Conservation (phyloP, 352 stramenopile genomes). For the Phytophthora brassicae region DNA sequence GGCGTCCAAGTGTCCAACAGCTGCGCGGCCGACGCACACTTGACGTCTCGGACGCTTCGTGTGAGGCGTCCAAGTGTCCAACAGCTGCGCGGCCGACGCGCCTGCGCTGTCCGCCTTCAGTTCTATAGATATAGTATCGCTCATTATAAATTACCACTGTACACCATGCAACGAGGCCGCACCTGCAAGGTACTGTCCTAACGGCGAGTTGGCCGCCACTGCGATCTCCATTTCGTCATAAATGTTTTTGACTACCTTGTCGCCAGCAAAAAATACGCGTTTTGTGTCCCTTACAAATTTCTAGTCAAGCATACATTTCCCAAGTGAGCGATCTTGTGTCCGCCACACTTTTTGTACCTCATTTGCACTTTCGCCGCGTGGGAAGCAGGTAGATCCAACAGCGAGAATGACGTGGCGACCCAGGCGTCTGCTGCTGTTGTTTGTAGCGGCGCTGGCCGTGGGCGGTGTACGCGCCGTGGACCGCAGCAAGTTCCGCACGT, state of each 20-base stretch:
- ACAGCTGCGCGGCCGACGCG: conserved; percentile 12
- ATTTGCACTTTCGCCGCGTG: conserved; percentile 21
- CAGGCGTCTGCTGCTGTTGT: conserved; percentile 17
- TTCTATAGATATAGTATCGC: conserved; percentile 2
- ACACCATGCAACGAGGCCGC: not conserved
- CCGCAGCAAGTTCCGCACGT: conserved; percentile 98
- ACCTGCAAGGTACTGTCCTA: conserved; percentile 68
- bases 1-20: too few relatives aligned
- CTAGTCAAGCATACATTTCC: not conserved
- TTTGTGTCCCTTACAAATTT: not conserved
- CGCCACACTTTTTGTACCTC: not conserved
- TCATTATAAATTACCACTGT: not conserved
- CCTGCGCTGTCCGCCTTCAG: conserved; percentile 15
- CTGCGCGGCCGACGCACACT: too few relatives aligned
- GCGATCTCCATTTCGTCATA: conserved; percentile 47
- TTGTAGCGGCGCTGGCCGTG: not conserved
- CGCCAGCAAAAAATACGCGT: not conserved
- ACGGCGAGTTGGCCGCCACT: conserved; percentile 40
- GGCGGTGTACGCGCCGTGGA: conserved; percentile 84
- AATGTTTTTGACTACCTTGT: not conserved
- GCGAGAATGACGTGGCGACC: conserved; percentile 18
- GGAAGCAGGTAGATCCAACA: not conserved
- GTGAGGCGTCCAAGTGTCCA: too few relatives aligned
- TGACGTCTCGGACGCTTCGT: conserved; percentile 11
- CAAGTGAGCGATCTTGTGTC: not conserved